Conservation (phyloP, 2,329 filamentous ascomycete genomes). For the Botryosphaeria agaves region DNA sequence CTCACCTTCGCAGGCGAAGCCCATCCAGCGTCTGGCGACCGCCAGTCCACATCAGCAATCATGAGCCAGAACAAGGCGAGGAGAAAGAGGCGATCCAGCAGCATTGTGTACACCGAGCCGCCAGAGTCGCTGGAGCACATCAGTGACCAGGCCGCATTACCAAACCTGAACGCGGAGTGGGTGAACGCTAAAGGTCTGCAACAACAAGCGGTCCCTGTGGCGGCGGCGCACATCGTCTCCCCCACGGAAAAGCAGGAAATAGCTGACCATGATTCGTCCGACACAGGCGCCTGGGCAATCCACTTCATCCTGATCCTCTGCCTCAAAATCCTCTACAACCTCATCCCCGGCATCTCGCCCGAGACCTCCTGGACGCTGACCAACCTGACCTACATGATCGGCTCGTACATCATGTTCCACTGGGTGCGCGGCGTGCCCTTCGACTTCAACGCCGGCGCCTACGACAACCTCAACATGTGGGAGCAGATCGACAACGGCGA, state of each 20-base stretch:
- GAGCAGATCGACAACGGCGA: constrained; percentile 99
- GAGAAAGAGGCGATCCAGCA: constrained; percentile 87
- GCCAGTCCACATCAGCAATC: constrained; percentile 15
- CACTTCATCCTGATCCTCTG: constrained; percentile 82
- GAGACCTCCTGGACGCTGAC: constrained; percentile 98
- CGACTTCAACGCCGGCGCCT: constrained; percentile 95
- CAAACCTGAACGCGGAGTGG: constrained; percentile 96
- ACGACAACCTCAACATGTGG: constrained; percentile 99
- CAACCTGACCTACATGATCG: constrained; percentile 98
- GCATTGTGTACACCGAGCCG: constrained; percentile 95
- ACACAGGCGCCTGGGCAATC: constrained; percentile 93
- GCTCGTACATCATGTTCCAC: constrained; percentile 99
- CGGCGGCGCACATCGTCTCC: constrained; percentile 2
- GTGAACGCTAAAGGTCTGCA: constrained; percentile 94
- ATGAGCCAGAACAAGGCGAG: constrained; percentile 47
- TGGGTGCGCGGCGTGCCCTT: constrained; percentile 96
- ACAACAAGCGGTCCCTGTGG: too few relatives aligned
- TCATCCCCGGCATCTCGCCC: constrained; percentile 88
- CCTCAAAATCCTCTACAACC: constrained; percentile 93
- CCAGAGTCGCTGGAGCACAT: constrained; percentile 94
- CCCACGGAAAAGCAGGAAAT: background rate
- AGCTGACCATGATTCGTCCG: too few relatives aligned
- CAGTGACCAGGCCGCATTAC: constrained; percentile 85
- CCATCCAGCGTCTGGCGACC: constrained; percentile 29
- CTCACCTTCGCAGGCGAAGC: constrained; percentile 77